phyloP scores from a whole-genome alignment of 192 early-diverging fungal genomes.

The Coemansia sp. region DNA sequence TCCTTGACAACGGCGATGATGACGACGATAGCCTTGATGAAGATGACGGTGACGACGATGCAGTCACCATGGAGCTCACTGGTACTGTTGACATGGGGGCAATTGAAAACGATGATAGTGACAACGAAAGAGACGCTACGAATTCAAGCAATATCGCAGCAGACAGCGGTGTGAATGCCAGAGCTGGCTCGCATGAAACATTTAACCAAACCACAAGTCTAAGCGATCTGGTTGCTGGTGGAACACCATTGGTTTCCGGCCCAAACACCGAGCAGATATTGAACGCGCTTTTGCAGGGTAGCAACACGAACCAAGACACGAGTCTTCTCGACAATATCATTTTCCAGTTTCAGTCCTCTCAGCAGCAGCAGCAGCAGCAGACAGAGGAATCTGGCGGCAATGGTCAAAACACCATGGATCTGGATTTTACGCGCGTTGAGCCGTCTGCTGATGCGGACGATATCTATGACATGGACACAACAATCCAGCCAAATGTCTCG shows the following conservation, averaged over 20 bases:
- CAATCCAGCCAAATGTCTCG: neutral
- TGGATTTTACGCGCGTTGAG: constrained; percentile 37
- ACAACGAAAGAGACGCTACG: neutral
- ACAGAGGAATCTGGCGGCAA: constrained; percentile 2
- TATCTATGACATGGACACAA: constrained; percentile 15
- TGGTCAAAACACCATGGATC: constrained; percentile 9
- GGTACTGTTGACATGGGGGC: constrained; percentile 38
- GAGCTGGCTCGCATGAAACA: neutral
- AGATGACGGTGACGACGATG: constrained; percentile 35
- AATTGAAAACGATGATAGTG: constrained; percentile 2
- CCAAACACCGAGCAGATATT: constrained; percentile 5
- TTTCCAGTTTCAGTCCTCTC: constrained; percentile 40
- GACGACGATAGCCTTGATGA: constrained; percentile 29
- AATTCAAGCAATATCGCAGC: neutral
- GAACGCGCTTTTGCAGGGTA: constrained; percentile 33
- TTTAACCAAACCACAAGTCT: constrained; percentile 1
- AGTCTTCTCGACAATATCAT: constrained; percentile 50
- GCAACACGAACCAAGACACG: constrained; percentile 17
- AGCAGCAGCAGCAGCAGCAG: constrained; percentile 9
- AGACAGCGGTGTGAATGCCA: neutral
- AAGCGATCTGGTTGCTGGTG: neutral
- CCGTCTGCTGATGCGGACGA: neutral
- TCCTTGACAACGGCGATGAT: constrained; percentile 21
- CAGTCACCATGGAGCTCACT: constrained; percentile 48
- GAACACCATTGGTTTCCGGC: neutral